Percentiles rank a stretch among this genome's conserved stretches.
phyloP scores from a whole-genome alignment of 352 stramenopile genomes.

The Globisporangium okanoganense region DNA sequence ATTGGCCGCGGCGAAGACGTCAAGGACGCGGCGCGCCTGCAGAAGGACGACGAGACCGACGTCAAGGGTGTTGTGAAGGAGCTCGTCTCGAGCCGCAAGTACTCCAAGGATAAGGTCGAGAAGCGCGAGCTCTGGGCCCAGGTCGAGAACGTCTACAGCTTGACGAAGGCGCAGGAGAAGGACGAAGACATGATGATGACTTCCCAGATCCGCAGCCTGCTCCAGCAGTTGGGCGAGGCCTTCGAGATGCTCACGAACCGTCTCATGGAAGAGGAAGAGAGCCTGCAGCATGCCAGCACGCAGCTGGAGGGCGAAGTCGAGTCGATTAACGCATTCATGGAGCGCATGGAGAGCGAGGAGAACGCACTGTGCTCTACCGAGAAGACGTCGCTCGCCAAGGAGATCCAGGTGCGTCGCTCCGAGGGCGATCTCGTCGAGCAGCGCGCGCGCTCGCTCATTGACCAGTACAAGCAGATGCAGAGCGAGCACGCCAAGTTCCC shows the following conservation, averaged over 20 bases:
- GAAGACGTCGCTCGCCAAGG: slow-evolving; percentile 83
- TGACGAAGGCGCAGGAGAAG: slow-evolving; percentile 83
- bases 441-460: slow-evolving; percentile 71
- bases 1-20: slow-evolving; percentile 69
- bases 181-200: slow-evolving; percentile 92
- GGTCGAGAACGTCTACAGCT: slow-evolving; percentile 81
- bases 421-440: slow-evolving; percentile 84
- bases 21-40: slow-evolving; percentile 73
- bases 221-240: slow-evolving; percentile 81
- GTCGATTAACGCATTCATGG: slow-evolving; percentile 87
- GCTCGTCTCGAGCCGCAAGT: slow-evolving; percentile 52
- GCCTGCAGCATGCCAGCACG: slow-evolving; percentile 73
- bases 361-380: slow-evolving; percentile 76
- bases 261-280: slow-evolving; percentile 82
- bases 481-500: slow-evolving; percentile 83
- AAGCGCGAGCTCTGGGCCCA: slow-evolving; percentile 85
- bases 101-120: slow-evolving; percentile 71
- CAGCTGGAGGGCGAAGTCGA: slow-evolving; percentile 84
- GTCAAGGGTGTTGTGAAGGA: slow-evolving; percentile 72
- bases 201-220: slow-evolving; percentile 80
- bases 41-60: slow-evolving; percentile 82
- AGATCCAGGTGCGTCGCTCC: slow-evolving; percentile 74
- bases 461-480: slow-evolving; percentile 90
- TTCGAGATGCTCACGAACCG: slow-evolving; percentile 89
- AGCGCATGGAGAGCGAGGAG: slow-evolving; percentile 88